Evolutionary conservation across 2,329 filamentous ascomycete species (phyloP), one percentile per base, ranked within the genome.

Genomic region (Aureobasidium sp.): DNA sequence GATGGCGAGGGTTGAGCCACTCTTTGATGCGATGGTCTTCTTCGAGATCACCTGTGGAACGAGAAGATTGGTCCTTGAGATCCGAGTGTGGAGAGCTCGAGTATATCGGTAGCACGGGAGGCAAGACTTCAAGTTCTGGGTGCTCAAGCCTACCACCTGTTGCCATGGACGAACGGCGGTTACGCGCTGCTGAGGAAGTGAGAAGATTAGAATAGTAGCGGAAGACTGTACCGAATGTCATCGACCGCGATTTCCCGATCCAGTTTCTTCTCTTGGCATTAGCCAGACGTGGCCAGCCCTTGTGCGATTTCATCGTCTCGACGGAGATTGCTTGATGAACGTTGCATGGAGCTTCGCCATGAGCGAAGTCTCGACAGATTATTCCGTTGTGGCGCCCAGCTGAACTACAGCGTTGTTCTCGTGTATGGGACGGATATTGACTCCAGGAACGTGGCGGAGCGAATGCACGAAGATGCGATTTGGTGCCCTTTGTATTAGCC

Each of bases 41-140:
- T 41, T 41, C 42, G 17, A 52, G 32, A 37, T 57, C 42, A 23
- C 51, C 27, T 27, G 42, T 26, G 17, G 27, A 32, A 26, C 36
- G 52, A 27, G 15, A 20, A 17, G 47, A 3, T 12, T 47, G 37
- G 10, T 46, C 34, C 20, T 32, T 26, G 26, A 12, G 12, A 23
- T 27, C 44, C 10, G 15, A 10, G 15, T 20, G 20, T 7, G 32
- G n/a, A 26, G 57, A 17, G n/a, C 8, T 7, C 12, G 9, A 29
- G 20, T 23, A 39, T 10, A 29, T 39, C 17, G 69, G 67, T 41
- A 68, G 51, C 13, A 76, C 68, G 8, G 74, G 69, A 3, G 77
- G 73, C 34, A 80, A 56, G 6, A 80, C 70, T 65, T 81, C 79
- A 55, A 81, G 68, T 60, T 81, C 79, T 0, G 79, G 79, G 63